Conservation (phyloP, 2,329 filamentous ascomycete species). For the Mollisiaceae sp. region DNA sequence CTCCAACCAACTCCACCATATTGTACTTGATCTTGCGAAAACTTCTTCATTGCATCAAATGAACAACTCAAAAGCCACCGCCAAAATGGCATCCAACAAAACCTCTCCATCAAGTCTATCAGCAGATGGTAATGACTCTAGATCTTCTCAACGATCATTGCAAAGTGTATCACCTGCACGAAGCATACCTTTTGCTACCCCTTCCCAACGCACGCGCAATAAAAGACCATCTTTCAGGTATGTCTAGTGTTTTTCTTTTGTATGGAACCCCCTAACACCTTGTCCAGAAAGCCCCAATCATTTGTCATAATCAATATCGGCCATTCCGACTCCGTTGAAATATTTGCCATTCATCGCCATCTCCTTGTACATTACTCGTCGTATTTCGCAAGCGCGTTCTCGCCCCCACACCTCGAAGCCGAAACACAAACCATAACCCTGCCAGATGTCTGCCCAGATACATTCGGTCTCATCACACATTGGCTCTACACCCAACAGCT, state of each 20-base stretch:
- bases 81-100: background rate
- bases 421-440: background rate
- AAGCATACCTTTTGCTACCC: background rate
- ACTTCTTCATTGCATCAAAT: no score
- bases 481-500: constrained; percentile 11
- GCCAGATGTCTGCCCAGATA: background rate
- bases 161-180: background rate
- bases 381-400: constrained; percentile 9
- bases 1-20: background rate
- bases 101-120: background rate
- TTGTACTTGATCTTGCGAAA: background rate
- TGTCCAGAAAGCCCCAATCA: background rate
- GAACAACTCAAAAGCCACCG: background rate
- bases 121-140: background rate
- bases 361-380: constrained; percentile 2
- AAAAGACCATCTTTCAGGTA: constrained; percentile 10
- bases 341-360: background rate
- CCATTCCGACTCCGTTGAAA: background rate
- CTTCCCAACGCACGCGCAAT: background rate
- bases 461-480: background rate
- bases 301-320: constrained; percentile 3
- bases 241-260: background rate
- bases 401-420: background rate
- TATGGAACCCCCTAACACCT: background rate
- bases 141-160: background rate